These are phyloP conservation scores for Trichoderma harzianum DNA, from an alignment of 2,329 filamentous ascomycete species.

Conservation along the genomic window DNA sequence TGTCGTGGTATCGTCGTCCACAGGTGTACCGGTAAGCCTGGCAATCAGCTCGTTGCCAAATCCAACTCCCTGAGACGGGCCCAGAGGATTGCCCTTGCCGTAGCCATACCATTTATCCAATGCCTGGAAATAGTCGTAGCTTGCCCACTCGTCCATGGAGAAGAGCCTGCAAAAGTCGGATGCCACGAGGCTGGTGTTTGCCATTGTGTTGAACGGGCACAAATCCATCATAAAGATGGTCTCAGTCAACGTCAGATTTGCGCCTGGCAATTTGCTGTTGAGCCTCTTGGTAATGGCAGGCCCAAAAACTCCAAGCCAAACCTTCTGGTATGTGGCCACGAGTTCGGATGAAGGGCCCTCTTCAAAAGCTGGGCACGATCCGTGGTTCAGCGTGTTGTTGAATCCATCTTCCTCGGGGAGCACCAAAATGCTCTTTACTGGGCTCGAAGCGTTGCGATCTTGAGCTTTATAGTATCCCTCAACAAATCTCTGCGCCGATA, in stretches of 20 bases:
- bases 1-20: slow-evolving; percentile 69
- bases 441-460: slow-evolving; percentile 37
- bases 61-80: slow-evolving; percentile 80
- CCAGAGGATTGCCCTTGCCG: slow-evolving; percentile 71
- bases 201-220: slow-evolving; percentile 81
- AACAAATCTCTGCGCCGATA: slow-evolving; percentile 73
- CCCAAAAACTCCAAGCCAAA: slow-evolving; percentile 63
- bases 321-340: slow-evolving; percentile 48
- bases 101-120: slow-evolving; percentile 84
- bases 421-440: slow-evolving; percentile 57
- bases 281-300: slow-evolving; percentile 66
- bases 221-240: slow-evolving; percentile 79
- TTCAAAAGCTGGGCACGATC: slow-evolving; percentile 69
- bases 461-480: slow-evolving; percentile 62
- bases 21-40: slow-evolving; percentile 65
- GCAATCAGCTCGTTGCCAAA: slow-evolving; percentile 86
- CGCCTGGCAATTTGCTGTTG: slow-evolving; percentile 65
- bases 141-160: slow-evolving; percentile 65
- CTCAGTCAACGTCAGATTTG: slow-evolving; percentile 59
- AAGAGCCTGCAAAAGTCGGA: slow-evolving; percentile 78
- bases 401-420: slow-evolving; percentile 62
- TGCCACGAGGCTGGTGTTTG: slow-evolving; percentile 45
- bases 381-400: slow-evolving; percentile 83
- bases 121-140: slow-evolving; percentile 77
- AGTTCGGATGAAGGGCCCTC: slow-evolving; percentile 48